A percentile compares a stretch with the other conserved stretches of the same genome.
These are phyloP conservation scores for Penicillium canescens DNA, from an alignment of 495 filamentous ascomycete genomes.

Conservation along the genomic window DNA sequence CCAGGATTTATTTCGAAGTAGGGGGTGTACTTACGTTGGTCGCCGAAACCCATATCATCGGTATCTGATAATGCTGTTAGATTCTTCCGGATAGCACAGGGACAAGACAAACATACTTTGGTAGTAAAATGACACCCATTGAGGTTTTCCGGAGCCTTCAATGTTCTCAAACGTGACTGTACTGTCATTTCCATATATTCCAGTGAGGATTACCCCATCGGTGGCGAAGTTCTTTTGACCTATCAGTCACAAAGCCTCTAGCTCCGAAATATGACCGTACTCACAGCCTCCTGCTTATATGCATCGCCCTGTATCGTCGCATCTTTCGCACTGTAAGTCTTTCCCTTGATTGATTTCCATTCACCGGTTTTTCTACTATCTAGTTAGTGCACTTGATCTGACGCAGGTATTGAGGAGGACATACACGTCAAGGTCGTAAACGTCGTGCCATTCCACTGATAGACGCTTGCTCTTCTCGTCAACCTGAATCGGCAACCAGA, in stretches of 20 bases:
- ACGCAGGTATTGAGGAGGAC: neutral
- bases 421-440: slow-evolving; percentile 29
- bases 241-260: neutral
- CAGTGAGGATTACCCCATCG: slow-evolving; percentile 42
- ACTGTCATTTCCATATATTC: slow-evolving; percentile 52
- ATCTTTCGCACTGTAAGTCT: slow-evolving; percentile 37
- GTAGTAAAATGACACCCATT: slow-evolving; percentile 59
- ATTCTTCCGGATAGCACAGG: neutral
- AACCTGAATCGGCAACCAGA: slow-evolving; percentile 52
- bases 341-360: slow-evolving; percentile 41
- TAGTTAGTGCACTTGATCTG: slow-evolving; percentile 1
- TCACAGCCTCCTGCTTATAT: slow-evolving; percentile 45
- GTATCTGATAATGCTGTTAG: slow-evolving; percentile 12
- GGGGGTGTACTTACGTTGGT: slow-evolving; percentile 21
- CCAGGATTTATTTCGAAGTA: neutral
- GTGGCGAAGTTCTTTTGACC: slow-evolving; percentile 40
- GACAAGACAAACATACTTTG: slow-evolving; percentile 16
- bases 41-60: slow-evolving; percentile 30
- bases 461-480: slow-evolving; percentile 24
- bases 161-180: slow-evolving; percentile 50
- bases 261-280: slow-evolving; percentile 5
- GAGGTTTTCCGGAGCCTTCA: slow-evolving; percentile 47
- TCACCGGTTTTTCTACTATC: slow-evolving; percentile 43
- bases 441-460: slow-evolving; percentile 24
- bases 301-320: slow-evolving; percentile 41